Conservation (phyloP, 257 asterid genomes). For the Haberlea rhodopensis region DNA sequence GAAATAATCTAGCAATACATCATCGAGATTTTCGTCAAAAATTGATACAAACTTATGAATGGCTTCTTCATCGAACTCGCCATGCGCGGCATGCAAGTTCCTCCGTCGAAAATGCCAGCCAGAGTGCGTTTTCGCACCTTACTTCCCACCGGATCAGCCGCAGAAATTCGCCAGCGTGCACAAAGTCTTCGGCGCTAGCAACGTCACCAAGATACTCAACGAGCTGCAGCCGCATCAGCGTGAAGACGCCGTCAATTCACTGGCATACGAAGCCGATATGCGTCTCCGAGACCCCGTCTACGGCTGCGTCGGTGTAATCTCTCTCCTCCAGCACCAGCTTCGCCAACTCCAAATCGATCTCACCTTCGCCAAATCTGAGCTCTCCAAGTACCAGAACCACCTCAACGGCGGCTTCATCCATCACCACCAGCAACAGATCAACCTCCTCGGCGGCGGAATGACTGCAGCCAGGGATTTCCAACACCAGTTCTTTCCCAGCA, state of each 20-base stretch:
- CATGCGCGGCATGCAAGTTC: constrained; percentile 76
- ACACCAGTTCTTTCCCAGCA: constrained; percentile 60
- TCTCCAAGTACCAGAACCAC: constrained; percentile 55
- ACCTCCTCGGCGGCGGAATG: constrained; percentile 34
- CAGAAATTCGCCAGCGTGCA: constrained; percentile 65
- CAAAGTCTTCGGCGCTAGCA: constrained; percentile 73
- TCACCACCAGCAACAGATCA: constrained; percentile 48
- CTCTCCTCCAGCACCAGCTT: constrained; percentile 75
- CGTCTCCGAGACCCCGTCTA: constrained; percentile 78
- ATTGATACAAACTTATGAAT: constrained; percentile 4
- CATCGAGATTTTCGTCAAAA: not conserved
- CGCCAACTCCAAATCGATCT: constrained; percentile 72
- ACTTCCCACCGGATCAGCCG: constrained; percentile 75
- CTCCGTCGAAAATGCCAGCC: constrained; percentile 68
- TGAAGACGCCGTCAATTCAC: constrained; percentile 67
- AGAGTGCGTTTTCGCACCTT: constrained; percentile 68
- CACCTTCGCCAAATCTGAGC: constrained; percentile 71
- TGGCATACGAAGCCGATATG: constrained; percentile 75
- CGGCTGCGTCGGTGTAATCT: constrained; percentile 77
- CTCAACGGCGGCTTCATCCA: constrained; percentile 24
- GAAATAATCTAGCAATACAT: too few relatives aligned
- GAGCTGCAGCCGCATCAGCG: constrained; percentile 72
- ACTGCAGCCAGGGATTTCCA: constrained; percentile 21
- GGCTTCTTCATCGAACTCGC: constrained; percentile 59
- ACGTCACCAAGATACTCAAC: constrained; percentile 61